Evolutionary conservation across 1,284 basidiomycete species (phyloP), one percentile per base, ranked within the genome.

Genomic region (Takashimella tepidaria): DNA sequence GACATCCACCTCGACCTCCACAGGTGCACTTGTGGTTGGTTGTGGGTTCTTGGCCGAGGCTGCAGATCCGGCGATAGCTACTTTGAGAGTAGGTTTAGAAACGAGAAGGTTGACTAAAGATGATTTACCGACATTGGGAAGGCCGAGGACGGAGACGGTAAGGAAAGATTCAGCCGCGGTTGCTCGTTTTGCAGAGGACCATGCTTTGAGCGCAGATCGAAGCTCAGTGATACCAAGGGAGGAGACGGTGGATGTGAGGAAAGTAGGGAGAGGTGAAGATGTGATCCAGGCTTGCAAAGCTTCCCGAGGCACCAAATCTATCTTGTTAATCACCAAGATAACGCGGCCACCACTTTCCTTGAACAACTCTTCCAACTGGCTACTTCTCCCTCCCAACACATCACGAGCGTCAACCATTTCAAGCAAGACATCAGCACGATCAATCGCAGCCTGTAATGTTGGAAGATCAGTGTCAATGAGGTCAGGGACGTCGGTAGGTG

Each of bases 261-360:
- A 77, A 1, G 88, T 87, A 1, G 87, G 86, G 61, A 86, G 79
- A 23, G 84, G 80, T 22, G 98, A 79, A 52, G 84, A 78, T 21
- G 77, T 66, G 21, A 87, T 77, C 95, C 95, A 98, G 3, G 84
- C 79, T 46, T 82, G 77, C 8, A 93, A 81, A 44, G 87, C 80
- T 69, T 93, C 89, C 40, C 84, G 82, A 16, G 95, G 92, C 47
- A 89, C 88, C 13, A 85, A 79, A 72, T 96, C 91, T 92, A 88
- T 86, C 79, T 96, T 96, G 76, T 88, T 95, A 49, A 96, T 70
- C 11, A 95, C 79, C 13, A 92, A 75, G 20, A 87, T 68, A n/a
- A 87, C 64, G 49, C 64, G 64, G 19, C 72, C 71, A 6, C 61
- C 67, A 13, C 67, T 62, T 41, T 72, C 69, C 46, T 62, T 63